Conservation (phyloP, 1,139 yeast genomes). For the Blastobotrys serpentis region DNA sequence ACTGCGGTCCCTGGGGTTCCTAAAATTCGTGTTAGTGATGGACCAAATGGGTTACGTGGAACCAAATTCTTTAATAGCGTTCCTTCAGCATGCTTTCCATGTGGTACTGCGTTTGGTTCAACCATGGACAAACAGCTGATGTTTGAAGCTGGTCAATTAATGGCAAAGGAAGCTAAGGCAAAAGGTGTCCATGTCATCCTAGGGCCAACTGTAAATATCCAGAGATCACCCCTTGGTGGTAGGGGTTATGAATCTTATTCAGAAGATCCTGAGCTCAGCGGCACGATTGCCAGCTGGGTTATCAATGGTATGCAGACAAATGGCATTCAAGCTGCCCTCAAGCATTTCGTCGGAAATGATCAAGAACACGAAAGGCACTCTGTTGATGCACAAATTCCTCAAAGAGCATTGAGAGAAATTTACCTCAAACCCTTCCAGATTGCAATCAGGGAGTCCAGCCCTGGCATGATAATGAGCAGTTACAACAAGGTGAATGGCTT, state of each 20-base stretch:
- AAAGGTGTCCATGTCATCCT: conserved; percentile 52
- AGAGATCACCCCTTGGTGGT: conserved; percentile 63
- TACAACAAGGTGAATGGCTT: conserved; percentile 60
- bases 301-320: conserved; percentile 55
- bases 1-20: conserved; percentile 49
- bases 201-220: conserved; percentile 58
- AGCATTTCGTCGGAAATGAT: conserved; percentile 62
- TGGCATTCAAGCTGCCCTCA: conserved; percentile 55
- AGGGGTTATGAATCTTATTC: conserved; percentile 61
- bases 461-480: conserved; percentile 56
- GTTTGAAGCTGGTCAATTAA: conserved; percentile 46
- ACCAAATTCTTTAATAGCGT: conserved; percentile 48
- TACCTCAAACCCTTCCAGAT: conserved; percentile 62
- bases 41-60: conserved; percentile 58
- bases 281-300: conserved; percentile 50
- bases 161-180: conserved; percentile 51
- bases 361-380: conserved; percentile 55
- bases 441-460: conserved; percentile 51
- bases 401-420: conserved; percentile 60
- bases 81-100: conserved; percentile 55
- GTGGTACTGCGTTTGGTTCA: conserved; percentile 48
- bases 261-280: conserved; percentile 61
- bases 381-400: conserved; percentile 50
- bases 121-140: conserved; percentile 47
- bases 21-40: conserved; percentile 45